phyloP scores from a whole-genome alignment of 2,329 filamentous ascomycete genomes.

The Nannizziopsis barbatae region DNA sequence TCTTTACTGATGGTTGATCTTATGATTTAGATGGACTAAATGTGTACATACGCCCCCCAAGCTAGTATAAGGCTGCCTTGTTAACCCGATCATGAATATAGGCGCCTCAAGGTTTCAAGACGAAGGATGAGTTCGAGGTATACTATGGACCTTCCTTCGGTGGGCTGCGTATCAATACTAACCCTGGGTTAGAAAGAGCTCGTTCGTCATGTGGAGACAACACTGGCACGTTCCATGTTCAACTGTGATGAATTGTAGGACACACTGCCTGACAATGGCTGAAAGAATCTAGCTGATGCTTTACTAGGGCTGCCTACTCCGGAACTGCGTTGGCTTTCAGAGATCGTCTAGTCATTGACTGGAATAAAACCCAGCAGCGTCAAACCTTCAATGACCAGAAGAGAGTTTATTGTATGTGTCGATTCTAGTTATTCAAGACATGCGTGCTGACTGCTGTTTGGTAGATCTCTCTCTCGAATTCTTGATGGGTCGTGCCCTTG shows the following conservation, averaged over 20 bases:
- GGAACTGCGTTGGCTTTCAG: conserved; percentile 86
- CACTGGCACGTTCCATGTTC: conserved; percentile 87
- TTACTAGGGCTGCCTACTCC: conserved; percentile 63
- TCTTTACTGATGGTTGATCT: conserved; percentile 15
- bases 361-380: conserved; percentile 96
- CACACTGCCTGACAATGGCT: not conserved
- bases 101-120: conserved; percentile 58
- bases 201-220: conserved; percentile 91
- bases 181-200: conserved; percentile 53
- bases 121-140: conserved; percentile 67
- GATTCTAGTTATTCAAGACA: not conserved
- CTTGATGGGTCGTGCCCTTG: conserved; percentile 87
- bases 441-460: not conserved
- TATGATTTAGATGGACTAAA: conserved; percentile 47
- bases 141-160: conserved; percentile 9
- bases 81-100: conserved; percentile 21
- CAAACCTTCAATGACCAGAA: conserved; percentile 87
- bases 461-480: conserved; percentile 87
- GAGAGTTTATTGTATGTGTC: conserved; percentile 66
- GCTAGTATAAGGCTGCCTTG: not conserved
- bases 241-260: conserved; percentile 78
- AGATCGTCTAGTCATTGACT: conserved; percentile 84
- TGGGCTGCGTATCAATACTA: not conserved
- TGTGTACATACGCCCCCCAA: conserved; percentile 35
- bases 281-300: conserved; percentile 1